A percentile compares a stretch with the other conserved stretches of the same genome.
Evolutionary conservation across 106 monocot species (phyloP).

Genomic region (Apostasia shenzhenica): DNA sequence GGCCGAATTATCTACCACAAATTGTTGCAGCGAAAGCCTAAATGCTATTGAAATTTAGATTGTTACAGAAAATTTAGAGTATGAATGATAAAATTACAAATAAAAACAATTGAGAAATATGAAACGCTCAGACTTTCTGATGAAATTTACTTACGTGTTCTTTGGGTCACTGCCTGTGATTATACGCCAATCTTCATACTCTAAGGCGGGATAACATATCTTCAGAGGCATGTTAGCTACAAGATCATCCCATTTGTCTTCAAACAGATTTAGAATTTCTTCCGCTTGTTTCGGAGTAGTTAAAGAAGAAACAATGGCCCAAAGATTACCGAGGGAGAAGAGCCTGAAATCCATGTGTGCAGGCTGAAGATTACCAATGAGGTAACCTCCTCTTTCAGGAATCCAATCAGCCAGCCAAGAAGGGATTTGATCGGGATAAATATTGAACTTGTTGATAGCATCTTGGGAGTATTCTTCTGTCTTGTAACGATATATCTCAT

Average conservation of each 20-base stretch:
- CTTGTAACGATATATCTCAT: constrained; percentile 96
- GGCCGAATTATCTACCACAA: too few relatives aligned
- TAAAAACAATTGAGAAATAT: not conserved
- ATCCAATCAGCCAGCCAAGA: constrained; percentile 94
- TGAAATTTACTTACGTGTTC: constrained; percentile 61
- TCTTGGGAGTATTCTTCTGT: constrained; percentile 95
- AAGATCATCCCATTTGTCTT: constrained; percentile 91
- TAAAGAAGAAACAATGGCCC: constrained; percentile 82
- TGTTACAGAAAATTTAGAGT: not conserved
- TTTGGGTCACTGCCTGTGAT: constrained; percentile 95
- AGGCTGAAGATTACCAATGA: constrained; percentile 94
- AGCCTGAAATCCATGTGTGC: constrained; percentile 99
- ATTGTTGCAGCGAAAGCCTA: too few relatives aligned
- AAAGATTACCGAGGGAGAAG: constrained; percentile 90
- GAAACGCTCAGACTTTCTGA: too few relatives aligned
- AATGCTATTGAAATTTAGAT: not conserved
- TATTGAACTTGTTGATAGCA: constrained; percentile 97
- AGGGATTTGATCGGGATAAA: constrained; percentile 95
- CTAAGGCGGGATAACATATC: constrained; percentile 85
- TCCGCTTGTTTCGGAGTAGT: constrained; percentile 72
- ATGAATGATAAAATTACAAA: not conserved
- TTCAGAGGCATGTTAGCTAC: constrained; percentile 86
- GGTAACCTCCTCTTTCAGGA: constrained; percentile 83
- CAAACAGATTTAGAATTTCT: constrained; percentile 72
- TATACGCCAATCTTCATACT: constrained; percentile 88